phyloP scores from a whole-genome alignment of 2,329 filamentous ascomycete species.

The Rhexocercosporidium sp. region DNA sequence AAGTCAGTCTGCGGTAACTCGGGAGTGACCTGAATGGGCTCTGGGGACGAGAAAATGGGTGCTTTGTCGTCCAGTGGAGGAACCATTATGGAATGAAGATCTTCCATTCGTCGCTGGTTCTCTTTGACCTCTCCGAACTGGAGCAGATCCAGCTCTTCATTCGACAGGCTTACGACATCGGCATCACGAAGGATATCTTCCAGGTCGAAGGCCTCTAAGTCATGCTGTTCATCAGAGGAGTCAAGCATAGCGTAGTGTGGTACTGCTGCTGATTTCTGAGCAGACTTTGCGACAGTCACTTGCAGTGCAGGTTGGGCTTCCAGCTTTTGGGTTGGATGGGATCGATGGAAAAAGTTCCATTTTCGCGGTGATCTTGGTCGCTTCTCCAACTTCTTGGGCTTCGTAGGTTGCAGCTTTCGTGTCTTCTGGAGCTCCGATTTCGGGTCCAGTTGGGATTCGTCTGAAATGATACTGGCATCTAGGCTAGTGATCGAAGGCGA shows the following conservation, averaged over 20 bases:
- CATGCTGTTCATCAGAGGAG: slow-evolving; percentile 52
- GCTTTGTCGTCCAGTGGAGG: slow-evolving; percentile 14
- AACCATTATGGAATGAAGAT: slow-evolving; percentile 24
- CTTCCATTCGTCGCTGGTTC: slow-evolving; percentile 32
- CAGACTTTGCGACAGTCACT: slow-evolving; percentile 50
- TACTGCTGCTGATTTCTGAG: slow-evolving; percentile 49
- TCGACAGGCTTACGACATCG: slow-evolving; percentile 36
- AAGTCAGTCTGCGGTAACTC: slow-evolving; percentile 35
- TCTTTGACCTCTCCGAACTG: slow-evolving; percentile 39
- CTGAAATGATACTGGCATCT: slow-evolving; percentile 61
- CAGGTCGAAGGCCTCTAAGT: slow-evolving; percentile 43
- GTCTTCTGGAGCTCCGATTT: slow-evolving; percentile 46
- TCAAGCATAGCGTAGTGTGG: slow-evolving; percentile 69
- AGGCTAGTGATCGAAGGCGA: slow-evolving; percentile 60
- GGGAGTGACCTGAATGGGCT: slow-evolving; percentile 29
- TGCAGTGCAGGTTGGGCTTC: slow-evolving; percentile 51
- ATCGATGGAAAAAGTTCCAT: slow-evolving; percentile 68
- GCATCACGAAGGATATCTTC: slow-evolving; percentile 58
- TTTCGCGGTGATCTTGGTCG: slow-evolving; percentile 58
- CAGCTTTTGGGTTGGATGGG: slow-evolving; percentile 48
- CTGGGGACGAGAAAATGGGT: slow-evolving; percentile 32
- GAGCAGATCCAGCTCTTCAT: slow-evolving; percentile 39
- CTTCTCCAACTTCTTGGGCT: slow-evolving; percentile 61
- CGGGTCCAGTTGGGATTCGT: slow-evolving; percentile 54
- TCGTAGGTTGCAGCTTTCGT: slow-evolving; percentile 29